phyloP scores from a whole-genome alignment of 2,329 filamentous ascomycete genomes.

The Penicillium psychrosexuale region DNA sequence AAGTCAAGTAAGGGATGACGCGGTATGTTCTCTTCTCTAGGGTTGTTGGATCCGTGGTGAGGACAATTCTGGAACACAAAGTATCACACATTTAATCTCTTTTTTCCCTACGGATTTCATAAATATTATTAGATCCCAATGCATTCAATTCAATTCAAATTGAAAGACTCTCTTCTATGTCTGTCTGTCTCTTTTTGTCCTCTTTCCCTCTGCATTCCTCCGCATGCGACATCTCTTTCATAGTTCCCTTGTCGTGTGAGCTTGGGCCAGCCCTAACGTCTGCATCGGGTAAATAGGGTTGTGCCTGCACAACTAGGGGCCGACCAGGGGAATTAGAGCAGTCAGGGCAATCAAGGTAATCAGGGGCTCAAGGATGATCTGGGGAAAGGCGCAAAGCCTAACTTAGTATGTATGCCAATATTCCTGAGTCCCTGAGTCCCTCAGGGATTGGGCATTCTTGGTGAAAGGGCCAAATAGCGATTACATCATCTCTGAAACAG shows the following conservation, averaged over 20 bases:
- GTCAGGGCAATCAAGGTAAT: too few species aligned
- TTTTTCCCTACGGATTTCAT: background rate
- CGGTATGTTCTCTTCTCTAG: slow-evolving; percentile 15
- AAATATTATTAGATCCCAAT: background rate
- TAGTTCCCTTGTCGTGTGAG: slow-evolving; percentile 19
- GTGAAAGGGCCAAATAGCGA: background rate
- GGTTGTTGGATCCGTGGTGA: slow-evolving; percentile 4
- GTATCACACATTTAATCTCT: background rate
- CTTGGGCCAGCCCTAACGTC: slow-evolving; percentile 22
- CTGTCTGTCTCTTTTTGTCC: background rate
- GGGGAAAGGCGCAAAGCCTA: background rate
- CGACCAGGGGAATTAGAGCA: slow-evolving; percentile 1
- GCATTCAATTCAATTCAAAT: background rate
- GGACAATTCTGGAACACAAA: slow-evolving; percentile 9
- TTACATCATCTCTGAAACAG: slow-evolving; percentile 11
- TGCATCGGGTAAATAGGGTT: slow-evolving; percentile 25
- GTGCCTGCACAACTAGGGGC: slow-evolving; percentile 6
- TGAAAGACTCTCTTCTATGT: background rate
- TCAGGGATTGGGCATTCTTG: background rate
- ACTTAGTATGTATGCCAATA: background rate
- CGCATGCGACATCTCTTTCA: slow-evolving; percentile 7
- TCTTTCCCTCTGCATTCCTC: background rate
- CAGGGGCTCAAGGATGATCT: background rate
- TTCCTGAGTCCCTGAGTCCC: background rate
- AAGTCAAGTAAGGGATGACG: slow-evolving; percentile 22